Base-by-base conservation (phyloP, 2,329 filamentous ascomycete genomes). In the Alternaria sp. region DNA sequence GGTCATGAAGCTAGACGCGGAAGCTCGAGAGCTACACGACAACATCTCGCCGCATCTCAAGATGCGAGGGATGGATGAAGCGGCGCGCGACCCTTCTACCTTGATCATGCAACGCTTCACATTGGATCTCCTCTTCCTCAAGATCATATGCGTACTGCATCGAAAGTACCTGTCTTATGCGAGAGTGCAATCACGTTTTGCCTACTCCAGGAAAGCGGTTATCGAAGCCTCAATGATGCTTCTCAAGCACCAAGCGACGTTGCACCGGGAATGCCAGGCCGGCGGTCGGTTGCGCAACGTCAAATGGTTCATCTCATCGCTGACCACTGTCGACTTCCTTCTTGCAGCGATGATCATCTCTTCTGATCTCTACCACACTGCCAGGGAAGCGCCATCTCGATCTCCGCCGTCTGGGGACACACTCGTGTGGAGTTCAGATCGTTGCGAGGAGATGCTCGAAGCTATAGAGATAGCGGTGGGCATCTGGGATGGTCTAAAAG, bases 71-170 rank as follows among this genome's bases (percentile, higher is more conserved):
- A 85, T 97, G 62, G 90, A 94, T 61, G 90, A 93, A 59, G 88
- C 87, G 45, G 90, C 88, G 5, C 85, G 89, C 50, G 94, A 97
- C 63, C 90, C 88, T 1, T 84, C 87, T 3, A 86, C 85, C 21
- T 73, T 90, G 30, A 87, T 97, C 61, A 91, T 97, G 83, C 91
- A 94, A 55, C 89, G 94, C 26, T 94, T 94, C 76, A 92, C 91
- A 60, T 83, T 97, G 30, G 92, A 96, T 65, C 90, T 96, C 54
- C 82, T 97, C 6, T 97, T 94, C 75, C 89, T 96, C 67, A 97
- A 97, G 81, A 92, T 94, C 18, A 87, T 97, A 72, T 96, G 93
- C 72, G 87, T 97, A 21, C 86, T 99, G 43, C 96, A 99, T 79
- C 88, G 94, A 55, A 94, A 94, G 67, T 97, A 96, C 78, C 86